Evolutionary conservation across 225 moss, liverwort and hornwort species (phyloP).

Genomic region (Pseudisothecium myosuroides): DNA sequence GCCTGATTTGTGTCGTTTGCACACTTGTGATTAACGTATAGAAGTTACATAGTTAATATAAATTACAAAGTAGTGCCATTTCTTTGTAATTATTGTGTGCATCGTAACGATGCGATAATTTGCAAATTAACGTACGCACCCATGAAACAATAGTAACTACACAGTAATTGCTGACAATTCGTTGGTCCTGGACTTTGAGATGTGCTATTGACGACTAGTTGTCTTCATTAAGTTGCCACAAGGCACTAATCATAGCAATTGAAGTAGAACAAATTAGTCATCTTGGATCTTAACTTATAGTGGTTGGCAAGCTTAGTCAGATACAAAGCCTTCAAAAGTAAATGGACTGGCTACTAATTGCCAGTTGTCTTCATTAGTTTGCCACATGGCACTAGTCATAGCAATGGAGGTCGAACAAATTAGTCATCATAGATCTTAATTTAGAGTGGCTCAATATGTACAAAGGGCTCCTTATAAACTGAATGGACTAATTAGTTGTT

Average conservation of each 20-base stretch:
- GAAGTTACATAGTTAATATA: too few species aligned
- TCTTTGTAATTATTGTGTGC: too few species aligned
- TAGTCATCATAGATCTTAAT: neutral
- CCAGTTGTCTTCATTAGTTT: neutral
- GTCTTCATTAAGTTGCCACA: neutral
- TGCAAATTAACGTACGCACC: too few species aligned
- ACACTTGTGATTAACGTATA: too few species aligned
- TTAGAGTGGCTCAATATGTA: neutral
- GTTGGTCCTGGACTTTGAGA: too few species aligned
- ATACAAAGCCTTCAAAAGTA: too few species aligned
- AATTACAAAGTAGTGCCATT: too few species aligned
- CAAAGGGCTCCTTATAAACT: neutral
- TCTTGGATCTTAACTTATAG: neutral
- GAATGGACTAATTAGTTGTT: neutral
- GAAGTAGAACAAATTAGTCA: neutral
- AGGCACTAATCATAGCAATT: neutral
- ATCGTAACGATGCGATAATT: too few species aligned
- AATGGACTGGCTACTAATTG: rapidly evolving
- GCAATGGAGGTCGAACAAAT: neutral
- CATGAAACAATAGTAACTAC: too few species aligned
- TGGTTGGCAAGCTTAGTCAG: rapidly evolving
- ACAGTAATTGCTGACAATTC: too few species aligned
- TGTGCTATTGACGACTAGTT: neutral
- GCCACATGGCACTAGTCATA: neutral
- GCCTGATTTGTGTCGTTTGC: too few species aligned